Conservation (phyloP, 768 basidiomycete species). For the Suillus alpinus region DNA sequence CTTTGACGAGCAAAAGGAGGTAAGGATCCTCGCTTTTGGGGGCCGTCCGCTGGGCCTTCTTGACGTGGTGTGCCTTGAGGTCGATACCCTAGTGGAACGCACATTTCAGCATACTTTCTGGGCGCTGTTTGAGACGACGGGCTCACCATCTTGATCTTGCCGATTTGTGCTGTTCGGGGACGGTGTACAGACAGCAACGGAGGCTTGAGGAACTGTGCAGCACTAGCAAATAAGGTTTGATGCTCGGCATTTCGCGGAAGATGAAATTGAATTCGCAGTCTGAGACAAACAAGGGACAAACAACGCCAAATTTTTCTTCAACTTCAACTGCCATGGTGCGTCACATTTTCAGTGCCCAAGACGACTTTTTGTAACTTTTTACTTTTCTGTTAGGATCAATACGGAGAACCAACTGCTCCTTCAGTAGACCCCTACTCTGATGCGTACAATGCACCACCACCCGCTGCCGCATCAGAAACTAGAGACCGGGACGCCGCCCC, state of each 20-base stretch:
- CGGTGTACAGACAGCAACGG: constrained; percentile 35
- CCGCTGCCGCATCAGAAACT: constrained; percentile 40
- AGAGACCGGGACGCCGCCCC: constrained; percentile 55
- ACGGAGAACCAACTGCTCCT: constrained; percentile 57
- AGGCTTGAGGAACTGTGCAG: constrained; percentile 74
- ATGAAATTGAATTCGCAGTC: constrained; percentile 24
- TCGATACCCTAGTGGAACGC: constrained; percentile 77
- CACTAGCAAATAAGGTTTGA: constrained; percentile 36
- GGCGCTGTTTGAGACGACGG: constrained; percentile 38
- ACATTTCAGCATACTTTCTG: constrained; percentile 16
- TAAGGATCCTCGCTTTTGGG: constrained; percentile 99
- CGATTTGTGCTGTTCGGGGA: constrained; percentile 48
- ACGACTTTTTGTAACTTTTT: constrained; percentile 5
- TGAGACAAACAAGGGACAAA: constrained; percentile 35
- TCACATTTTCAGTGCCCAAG: constrained; percentile 20
- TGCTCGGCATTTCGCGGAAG: constrained; percentile 15
- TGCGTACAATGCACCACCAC: constrained; percentile 69
- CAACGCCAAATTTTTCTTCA: constrained; percentile 40
- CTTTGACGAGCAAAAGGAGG: constrained; percentile 97
- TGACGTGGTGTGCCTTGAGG: constrained; percentile 95
- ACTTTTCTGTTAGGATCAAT: constrained; percentile 40
- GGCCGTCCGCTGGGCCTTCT: constrained; percentile 90
- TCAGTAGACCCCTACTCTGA: constrained; percentile 81
- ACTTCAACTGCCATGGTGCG: constrained; percentile 73
- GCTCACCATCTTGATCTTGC: constrained; percentile 83